Evolutionary conservation across 306 rosid species (phyloP), one percentile per base, ranked within the genome.

Genomic region (Pyrus bretschneideri): DNA sequence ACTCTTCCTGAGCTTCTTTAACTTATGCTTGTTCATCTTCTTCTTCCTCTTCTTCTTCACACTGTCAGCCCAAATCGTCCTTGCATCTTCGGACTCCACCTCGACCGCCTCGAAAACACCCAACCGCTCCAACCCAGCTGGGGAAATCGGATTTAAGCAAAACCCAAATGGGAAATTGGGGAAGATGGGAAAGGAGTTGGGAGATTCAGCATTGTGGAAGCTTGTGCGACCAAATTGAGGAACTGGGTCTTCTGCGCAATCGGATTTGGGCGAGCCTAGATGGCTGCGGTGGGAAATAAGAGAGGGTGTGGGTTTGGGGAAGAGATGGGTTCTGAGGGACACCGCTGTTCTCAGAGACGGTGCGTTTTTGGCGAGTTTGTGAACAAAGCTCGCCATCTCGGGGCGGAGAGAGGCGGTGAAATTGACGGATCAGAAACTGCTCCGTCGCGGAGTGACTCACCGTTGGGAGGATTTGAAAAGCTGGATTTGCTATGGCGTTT

Each of bases 11-110:
- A 81, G 89, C 83, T 86, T 83, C 81, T 81, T 78, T 58, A 65
- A 83, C 69, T 85, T 85, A 40, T 85, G 86, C 80, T 85, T 85
- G 75, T 82, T 85, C 86, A 85, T 85, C 73, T 85, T 86, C 79
- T 46, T 83, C 87, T 83, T 86, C 87, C 89, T 80, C 89, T 85
- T 85, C 86, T 82, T 80, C 86, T 85, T 85, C n/a, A 83, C 85
- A 74, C 88, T 85, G 62, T 85, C 89, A 21, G 89, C 89, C 89
- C 85, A 86, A 61, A 86, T 52, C 68, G 66, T 75, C 52, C 73
- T 27, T 14, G 70, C 66, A 40, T 80, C 86, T 33, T 71, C 82
- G 17, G 67, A 19, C 38, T 70, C 82, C 15, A 73, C 76, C 70
- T 58, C 69, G 29, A 58, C 67, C 30, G 72, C 22, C 78, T 78